Conservation (phyloP, 768 basidiomycete genomes). For the Boletus pseudo-olivaceus region DNA sequence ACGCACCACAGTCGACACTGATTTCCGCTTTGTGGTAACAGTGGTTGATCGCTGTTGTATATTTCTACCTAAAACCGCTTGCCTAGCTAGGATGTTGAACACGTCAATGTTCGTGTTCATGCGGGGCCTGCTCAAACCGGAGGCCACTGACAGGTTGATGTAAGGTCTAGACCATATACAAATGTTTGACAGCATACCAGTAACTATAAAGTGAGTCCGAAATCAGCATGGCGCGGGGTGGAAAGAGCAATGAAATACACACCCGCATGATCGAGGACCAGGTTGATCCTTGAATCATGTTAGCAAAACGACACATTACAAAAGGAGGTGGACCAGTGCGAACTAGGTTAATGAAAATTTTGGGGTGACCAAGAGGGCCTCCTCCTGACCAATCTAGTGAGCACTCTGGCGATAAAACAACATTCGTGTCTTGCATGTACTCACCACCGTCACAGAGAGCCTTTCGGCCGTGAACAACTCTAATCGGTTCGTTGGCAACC, state of each 20-base stretch:
- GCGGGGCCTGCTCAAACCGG: conserved; percentile 82
- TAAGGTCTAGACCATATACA: not conserved
- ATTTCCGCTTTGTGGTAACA: conserved; percentile 6
- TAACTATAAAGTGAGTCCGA: conserved; percentile 36
- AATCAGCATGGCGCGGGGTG: conserved; percentile 4
- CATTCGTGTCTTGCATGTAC: conserved; percentile 28
- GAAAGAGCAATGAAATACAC: conserved; percentile 34
- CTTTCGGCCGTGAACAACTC: conserved; percentile 75
- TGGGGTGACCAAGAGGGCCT: conserved; percentile 94
- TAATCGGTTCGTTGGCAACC: conserved; percentile 80
- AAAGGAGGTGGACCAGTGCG: conserved; percentile 27
- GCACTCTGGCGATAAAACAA: conserved; percentile 4
- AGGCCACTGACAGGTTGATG: conserved; percentile 58
- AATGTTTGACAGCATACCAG: conserved; percentile 38
- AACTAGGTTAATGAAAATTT: conserved; percentile 94
- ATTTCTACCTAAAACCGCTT: conserved; percentile 7
- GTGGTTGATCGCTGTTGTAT: conserved; percentile 10
- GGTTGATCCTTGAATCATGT: conserved; percentile 67
- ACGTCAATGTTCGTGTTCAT: conserved; percentile 46
- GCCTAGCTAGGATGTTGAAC: not conserved
- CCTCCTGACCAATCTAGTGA: conserved; percentile 54
- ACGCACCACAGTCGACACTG: conserved; percentile 14
- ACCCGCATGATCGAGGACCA: conserved; percentile 88
- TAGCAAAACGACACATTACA: conserved; percentile 1
- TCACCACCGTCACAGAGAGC: conserved; percentile 94